A percentile compares a stretch with the other conserved stretches of the same genome.
phyloP scores from a whole-genome alignment of 805 yeast genomes.

The Sugiyamaella valdiviana region DNA sequence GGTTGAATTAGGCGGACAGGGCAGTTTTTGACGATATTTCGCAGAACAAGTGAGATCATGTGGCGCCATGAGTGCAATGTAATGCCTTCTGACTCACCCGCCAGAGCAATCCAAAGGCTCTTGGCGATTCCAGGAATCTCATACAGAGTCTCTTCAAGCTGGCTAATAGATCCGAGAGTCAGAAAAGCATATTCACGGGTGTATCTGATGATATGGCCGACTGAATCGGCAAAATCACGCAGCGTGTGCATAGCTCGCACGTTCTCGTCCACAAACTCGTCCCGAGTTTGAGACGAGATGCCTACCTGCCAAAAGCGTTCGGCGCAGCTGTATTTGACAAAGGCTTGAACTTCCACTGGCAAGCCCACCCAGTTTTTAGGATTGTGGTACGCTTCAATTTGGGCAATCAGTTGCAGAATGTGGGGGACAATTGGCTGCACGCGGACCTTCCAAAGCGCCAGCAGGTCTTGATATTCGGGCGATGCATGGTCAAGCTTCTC shows the following conservation, averaged over 20 bases:
- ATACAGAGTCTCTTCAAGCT: slow-evolving; percentile 81
- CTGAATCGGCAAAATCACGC: slow-evolving; percentile 95
- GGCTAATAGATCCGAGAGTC: slow-evolving; percentile 83
- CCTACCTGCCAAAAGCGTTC: slow-evolving; percentile 99
- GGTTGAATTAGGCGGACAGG: slow-evolving; percentile 61
- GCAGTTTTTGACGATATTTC: slow-evolving; percentile 83
- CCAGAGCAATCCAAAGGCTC: slow-evolving; percentile 76
- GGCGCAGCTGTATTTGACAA: slow-evolving; percentile 81
- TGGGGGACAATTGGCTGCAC: slow-evolving; percentile 88
- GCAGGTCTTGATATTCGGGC: slow-evolving; percentile 61
- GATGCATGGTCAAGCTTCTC: slow-evolving; percentile 81
- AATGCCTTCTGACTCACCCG: slow-evolving; percentile 78
- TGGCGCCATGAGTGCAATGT: slow-evolving; percentile 97
- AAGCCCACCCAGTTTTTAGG: slow-evolving; percentile 85
- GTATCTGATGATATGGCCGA: slow-evolving; percentile 91
- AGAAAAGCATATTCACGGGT: slow-evolving; percentile 93
- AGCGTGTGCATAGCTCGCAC: slow-evolving; percentile 90
- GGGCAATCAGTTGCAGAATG: slow-evolving; percentile 76
- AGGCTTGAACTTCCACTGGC: slow-evolving; percentile 84
- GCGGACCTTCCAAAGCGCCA: slow-evolving; percentile 86
- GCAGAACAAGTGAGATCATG: slow-evolving; percentile 80
- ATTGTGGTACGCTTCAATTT: slow-evolving; percentile 90
- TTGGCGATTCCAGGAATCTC: slow-evolving; percentile 77
- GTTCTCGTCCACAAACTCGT: slow-evolving; percentile 88
- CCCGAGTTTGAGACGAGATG: slow-evolving; percentile 87